Conservation (phyloP, 768 basidiomycete genomes). For the Leccinellum luteum region DNA sequence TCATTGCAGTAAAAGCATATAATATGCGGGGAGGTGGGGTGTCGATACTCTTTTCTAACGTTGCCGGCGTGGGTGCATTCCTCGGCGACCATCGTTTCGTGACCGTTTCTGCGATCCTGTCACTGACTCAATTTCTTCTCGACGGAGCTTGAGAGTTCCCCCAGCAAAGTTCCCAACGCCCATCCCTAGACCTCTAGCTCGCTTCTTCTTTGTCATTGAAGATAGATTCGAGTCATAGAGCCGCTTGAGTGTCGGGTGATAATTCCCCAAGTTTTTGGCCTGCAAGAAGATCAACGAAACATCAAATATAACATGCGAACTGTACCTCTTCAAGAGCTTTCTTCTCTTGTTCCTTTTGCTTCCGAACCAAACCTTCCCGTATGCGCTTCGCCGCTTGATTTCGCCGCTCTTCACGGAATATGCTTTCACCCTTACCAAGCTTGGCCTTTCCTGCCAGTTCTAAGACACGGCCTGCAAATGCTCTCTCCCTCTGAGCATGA, state of each 20-base stretch:
- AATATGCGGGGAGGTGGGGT: too few species aligned
- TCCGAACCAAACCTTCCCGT: conserved; percentile 64
- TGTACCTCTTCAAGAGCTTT: conserved; percentile 67
- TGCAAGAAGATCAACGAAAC: conserved; percentile 28
- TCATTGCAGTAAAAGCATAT: too few species aligned
- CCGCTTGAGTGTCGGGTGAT: conserved; percentile 75
- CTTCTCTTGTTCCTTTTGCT: conserved; percentile 54
- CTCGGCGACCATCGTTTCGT: background rate
- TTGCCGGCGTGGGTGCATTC: conserved; percentile 2
- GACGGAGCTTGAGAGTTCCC: conserved; percentile 65
- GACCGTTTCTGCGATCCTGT: conserved; percentile 24
- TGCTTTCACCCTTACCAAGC: conserved; percentile 71
- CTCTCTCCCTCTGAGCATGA: conserved; percentile 68
- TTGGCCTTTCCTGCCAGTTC: conserved; percentile 68
- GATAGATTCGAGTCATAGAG: conserved; percentile 46
- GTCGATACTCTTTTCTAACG: conserved; percentile 4
- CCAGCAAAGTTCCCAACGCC: conserved; percentile 75
- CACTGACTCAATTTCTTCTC: conserved; percentile 51
- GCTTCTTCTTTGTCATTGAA: conserved; percentile 37
- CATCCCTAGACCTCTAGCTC: conserved; percentile 69
- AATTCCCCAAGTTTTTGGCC: conserved; percentile 85
- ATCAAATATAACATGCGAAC: background rate
- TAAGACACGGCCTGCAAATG: conserved; percentile 72
- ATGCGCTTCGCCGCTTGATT: conserved; percentile 71
- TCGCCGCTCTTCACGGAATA: conserved; percentile 58